Evolutionary conservation across 495 filamentous ascomycete genomes (phyloP).

Genomic region (Hypoxylon crocopeplum): DNA sequence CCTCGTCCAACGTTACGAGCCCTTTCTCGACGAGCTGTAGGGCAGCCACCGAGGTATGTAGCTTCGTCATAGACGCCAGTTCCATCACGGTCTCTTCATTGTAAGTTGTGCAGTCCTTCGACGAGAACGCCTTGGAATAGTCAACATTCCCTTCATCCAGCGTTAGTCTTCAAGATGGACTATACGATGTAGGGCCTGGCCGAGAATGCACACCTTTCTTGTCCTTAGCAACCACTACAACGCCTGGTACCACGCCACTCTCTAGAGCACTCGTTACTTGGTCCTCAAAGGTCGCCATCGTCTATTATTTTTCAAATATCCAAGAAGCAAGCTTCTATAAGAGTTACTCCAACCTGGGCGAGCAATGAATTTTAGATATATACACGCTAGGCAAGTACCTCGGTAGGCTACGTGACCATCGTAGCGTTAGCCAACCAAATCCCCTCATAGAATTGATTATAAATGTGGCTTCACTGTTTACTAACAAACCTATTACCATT

Average conservation of each 20-base stretch:
- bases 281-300: slow-evolving; percentile 30
- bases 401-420: no score
- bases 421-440: no score
- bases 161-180: not conserved
- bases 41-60: slow-evolving; percentile 44
- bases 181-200: not conserved
- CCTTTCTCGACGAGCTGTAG: slow-evolving; percentile 44
- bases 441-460: no score
- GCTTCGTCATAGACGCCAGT: slow-evolving; percentile 43
- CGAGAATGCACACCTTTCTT: slow-evolving; percentile 30
- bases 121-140: slow-evolving; percentile 27
- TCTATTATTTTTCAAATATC: not conserved
- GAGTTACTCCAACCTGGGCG: not conserved
- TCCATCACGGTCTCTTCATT: slow-evolving; percentile 14
- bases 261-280: slow-evolving; percentile 27
- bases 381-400: no score
- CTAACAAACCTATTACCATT: no score
- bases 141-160: slow-evolving; percentile 30
- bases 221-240: slow-evolving; percentile 34
- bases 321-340: no score
- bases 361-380: not conserved
- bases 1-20: slow-evolving; percentile 40
- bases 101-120: slow-evolving; percentile 2
- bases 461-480: no score
- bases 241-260: slow-evolving; percentile 34